These are phyloP conservation scores for Penicillium sp. DNA, from an alignment of 2,329 filamentous ascomycete species.

Conservation along the genomic window DNA sequence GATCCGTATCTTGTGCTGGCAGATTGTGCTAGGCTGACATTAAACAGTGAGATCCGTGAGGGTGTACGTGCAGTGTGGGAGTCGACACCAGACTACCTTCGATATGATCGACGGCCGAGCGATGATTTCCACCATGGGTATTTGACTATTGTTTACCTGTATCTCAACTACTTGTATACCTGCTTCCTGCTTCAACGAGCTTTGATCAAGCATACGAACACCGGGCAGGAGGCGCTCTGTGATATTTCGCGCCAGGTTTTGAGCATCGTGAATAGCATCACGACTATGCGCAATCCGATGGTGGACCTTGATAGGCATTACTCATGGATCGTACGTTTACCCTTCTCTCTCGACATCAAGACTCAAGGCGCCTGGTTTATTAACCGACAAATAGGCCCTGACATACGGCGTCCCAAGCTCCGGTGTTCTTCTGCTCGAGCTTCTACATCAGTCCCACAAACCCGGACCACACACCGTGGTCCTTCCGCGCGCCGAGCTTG, in stretches of 20 bases:
- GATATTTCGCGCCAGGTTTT: conserved; percentile 38
- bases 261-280: conserved; percentile 36
- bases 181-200: conserved; percentile 41
- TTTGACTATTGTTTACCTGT: conserved; percentile 33
- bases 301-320: conserved; percentile 39
- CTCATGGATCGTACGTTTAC: conserved; percentile 40
- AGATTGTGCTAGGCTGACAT: background rate
- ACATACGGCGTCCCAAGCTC: conserved; percentile 40
- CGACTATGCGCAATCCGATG: conserved; percentile 32
- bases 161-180: conserved; percentile 43
- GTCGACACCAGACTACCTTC: conserved; percentile 30
- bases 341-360: background rate
- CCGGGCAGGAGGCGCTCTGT: conserved; percentile 37
- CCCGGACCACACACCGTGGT: conserved; percentile 29
- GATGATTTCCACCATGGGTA: conserved; percentile 21
- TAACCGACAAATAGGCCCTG: conserved; percentile 29
- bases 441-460: conserved; percentile 39
- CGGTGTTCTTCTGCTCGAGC: conserved; percentile 40
- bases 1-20: background rate
- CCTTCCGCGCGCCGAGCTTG: conserved; percentile 38
- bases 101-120: conserved; percentile 29
- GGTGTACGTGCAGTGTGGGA: conserved; percentile 32
- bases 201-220: conserved; percentile 38
- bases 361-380: background rate
- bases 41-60: conserved; percentile 31